Evolutionary conservation across 129 eudicot species (phyloP).

Genomic region (Apium graveolens): DNA sequence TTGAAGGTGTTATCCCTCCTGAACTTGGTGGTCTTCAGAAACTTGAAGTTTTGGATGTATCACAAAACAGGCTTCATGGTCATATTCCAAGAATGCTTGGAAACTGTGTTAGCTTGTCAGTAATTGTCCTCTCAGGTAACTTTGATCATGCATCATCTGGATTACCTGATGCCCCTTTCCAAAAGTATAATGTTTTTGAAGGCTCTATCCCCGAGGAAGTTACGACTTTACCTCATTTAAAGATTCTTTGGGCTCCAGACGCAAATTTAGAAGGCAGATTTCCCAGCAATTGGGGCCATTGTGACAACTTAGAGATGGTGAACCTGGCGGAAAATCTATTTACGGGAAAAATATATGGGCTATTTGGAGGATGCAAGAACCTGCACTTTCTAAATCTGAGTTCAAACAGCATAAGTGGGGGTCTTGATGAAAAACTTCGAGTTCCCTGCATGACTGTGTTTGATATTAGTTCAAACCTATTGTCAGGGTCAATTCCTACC

Average conservation of each 20-base stretch:
- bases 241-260: constrained; percentile 9
- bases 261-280: constrained; percentile 3
- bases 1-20: constrained; percentile 43
- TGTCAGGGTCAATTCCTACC: constrained; percentile 3
- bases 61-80: constrained; percentile 39
- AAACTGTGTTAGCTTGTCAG: constrained; percentile 4
- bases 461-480: neutral
- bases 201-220: constrained; percentile 6
- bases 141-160: neutral
- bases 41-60: constrained; percentile 61
- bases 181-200: neutral
- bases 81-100: constrained; percentile 23
- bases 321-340: constrained; percentile 7
- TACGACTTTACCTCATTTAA: neutral
- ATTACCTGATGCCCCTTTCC: neutral
- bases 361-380: constrained; percentile 8
- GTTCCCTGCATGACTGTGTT: constrained; percentile 13
- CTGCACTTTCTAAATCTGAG: constrained; percentile 9
- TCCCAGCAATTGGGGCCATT: constrained; percentile 13
- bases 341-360: neutral
- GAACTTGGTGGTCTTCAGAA: constrained; percentile 35
- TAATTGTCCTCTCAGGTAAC: constrained; percentile 2
- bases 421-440: constrained; percentile 6
- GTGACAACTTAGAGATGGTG: constrained; percentile 12
- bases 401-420: constrained; percentile 3